phyloP scores from a whole-genome alignment of 495 filamentous ascomycete genomes.

The Aspergillus biplanus region DNA sequence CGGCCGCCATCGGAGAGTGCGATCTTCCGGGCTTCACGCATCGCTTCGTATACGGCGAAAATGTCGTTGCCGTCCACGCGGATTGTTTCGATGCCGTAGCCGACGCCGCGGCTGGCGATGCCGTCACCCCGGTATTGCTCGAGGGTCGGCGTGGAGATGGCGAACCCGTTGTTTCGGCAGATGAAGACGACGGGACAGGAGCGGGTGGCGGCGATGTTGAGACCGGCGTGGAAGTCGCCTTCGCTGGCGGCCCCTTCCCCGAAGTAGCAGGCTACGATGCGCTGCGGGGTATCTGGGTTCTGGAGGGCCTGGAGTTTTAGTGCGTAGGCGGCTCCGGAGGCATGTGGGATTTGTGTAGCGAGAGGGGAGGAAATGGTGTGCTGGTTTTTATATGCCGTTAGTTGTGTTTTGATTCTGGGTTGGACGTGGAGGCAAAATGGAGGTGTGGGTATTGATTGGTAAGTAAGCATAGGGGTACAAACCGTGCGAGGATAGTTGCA shows the following conservation, averaged over 20 bases:
- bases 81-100: conserved; percentile 97
- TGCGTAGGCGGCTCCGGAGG: conserved; percentile 90
- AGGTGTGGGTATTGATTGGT: conserved; percentile 2
- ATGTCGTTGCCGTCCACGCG: conserved; percentile 97
- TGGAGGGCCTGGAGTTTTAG: conserved; percentile 82
- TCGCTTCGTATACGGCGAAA: conserved; percentile 88
- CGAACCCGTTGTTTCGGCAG: conserved; percentile 97
- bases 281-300: conserved; percentile 64
- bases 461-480: conserved; percentile 20
- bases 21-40: conserved; percentile 72
- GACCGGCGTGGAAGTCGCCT: conserved; percentile 95
- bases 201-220: conserved; percentile 95
- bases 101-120: conserved; percentile 91
- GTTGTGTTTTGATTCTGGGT: neutral
- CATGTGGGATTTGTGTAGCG: conserved; percentile 95
- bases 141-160: conserved; percentile 90
- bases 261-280: conserved; percentile 89
- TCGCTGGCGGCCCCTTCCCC: conserved; percentile 98
- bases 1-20: conserved; percentile 77
- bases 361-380: conserved; percentile 93
- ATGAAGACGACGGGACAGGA: conserved; percentile 92
- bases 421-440: neutral
- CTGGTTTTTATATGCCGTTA: conserved; percentile 40
- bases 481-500: conserved; percentile 81
- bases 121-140: conserved; percentile 98